These are phyloP conservation scores for Aspergillus sp. DNA, from an alignment of 2,329 filamentous ascomycete species.

Conservation along the genomic window DNA sequence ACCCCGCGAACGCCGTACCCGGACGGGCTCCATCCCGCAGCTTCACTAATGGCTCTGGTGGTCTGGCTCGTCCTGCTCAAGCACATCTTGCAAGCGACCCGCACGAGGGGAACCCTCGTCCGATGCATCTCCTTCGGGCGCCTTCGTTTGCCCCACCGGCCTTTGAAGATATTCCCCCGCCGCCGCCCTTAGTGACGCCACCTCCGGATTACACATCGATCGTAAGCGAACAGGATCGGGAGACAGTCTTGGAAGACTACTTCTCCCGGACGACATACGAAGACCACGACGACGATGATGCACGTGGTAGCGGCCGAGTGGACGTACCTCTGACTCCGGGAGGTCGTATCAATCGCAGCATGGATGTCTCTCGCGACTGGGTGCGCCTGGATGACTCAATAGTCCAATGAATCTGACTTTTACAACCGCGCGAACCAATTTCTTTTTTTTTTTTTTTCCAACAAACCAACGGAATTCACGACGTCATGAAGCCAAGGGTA, in stretches of 20 bases:
- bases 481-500: conserved; percentile 3
- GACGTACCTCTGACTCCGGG: conserved; percentile 58
- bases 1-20: conserved; percentile 9
- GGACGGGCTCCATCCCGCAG: conserved; percentile 22
- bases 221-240: conserved; percentile 60
- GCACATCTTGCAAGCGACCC: conserved; percentile 44
- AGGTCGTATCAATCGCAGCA: conserved; percentile 53
- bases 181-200: conserved; percentile 66
- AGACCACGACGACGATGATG: conserved; percentile 49
- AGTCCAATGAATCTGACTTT: conserved; percentile 8
- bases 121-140: conserved; percentile 73
- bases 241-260: conserved; percentile 69
- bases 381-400: conserved; percentile 30
- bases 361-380: conserved; percentile 56
- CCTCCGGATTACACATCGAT: conserved; percentile 79
- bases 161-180: conserved; percentile 72
- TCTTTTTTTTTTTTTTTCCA: too few species aligned
- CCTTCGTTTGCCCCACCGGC: conserved; percentile 84
- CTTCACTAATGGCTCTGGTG: conserved; percentile 33
- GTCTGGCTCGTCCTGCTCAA: conserved; percentile 39
- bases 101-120: conserved; percentile 45
- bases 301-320: conserved; percentile 36
- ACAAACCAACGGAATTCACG: conserved; percentile 2
- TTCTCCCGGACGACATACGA: conserved; percentile 66
- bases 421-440: neutral